Percentiles rank a stretch among this genome's conserved stretches.
These are phyloP conservation scores for Arthrinium phaeospermum DNA, from an alignment of 2,329 filamentous ascomycete species.

Conservation along the genomic window DNA sequence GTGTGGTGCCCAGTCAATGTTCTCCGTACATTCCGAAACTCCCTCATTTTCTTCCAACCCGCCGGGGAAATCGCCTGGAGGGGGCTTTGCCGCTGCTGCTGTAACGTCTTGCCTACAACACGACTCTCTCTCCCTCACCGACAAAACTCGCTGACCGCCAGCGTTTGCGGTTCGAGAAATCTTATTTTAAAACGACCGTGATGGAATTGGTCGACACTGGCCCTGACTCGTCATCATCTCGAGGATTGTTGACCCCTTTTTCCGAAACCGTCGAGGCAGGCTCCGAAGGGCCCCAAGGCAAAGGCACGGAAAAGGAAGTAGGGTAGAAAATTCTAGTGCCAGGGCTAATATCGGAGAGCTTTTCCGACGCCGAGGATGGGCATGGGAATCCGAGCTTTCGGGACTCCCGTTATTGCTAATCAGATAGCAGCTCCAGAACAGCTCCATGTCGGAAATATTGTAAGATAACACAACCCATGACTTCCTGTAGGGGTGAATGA, in stretches of 20 bases:
- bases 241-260: background rate
- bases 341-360: constrained; percentile 8
- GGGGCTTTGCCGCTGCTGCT: background rate
- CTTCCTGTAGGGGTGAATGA: background rate
- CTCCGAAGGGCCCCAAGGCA: no score
- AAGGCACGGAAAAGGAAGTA: constrained; percentile 1
- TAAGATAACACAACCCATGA: background rate
- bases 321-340: constrained; percentile 5
- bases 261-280: background rate
- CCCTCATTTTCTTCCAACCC: background rate
- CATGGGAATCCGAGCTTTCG: background rate
- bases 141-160: background rate
- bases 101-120: background rate
- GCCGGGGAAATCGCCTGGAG: background rate
- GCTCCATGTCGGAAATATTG: background rate
- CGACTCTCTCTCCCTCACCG: background rate
- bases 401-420: constrained; percentile 10
- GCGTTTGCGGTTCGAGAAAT: background rate
- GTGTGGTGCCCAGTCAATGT: background rate
- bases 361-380: background rate
- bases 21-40: constrained; percentile 1
- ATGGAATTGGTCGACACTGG: background rate
- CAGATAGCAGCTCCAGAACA: background rate
- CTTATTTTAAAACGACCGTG: background rate
- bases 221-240: background rate